These are phyloP conservation scores for Candida ovalis DNA, from an alignment of 805 yeast genomes.

Conservation along the genomic window DNA sequence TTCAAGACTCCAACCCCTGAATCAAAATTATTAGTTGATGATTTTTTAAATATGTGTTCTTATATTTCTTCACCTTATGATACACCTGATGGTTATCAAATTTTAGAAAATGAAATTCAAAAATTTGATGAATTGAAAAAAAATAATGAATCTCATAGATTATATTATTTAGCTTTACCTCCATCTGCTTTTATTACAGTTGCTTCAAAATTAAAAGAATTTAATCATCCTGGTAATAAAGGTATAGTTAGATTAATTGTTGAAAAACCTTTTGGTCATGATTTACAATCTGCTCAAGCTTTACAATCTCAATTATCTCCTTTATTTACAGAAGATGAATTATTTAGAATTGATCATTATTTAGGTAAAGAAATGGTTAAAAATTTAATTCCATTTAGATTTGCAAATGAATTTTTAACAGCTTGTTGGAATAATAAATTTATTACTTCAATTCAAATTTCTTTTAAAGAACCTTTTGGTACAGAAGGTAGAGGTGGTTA, in stretches of 20 bases:
- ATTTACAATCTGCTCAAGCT: slow-evolving; percentile 71
- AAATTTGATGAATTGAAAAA: slow-evolving; percentile 50
- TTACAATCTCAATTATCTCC: slow-evolving; percentile 79
- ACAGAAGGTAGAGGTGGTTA: slow-evolving; percentile 99
- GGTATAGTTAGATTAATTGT: slow-evolving; percentile 82
- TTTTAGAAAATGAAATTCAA: slow-evolving; percentile 52
- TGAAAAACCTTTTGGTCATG: slow-evolving; percentile 97
- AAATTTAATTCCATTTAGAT: slow-evolving; percentile 82
- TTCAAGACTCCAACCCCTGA: slow-evolving; percentile 40
- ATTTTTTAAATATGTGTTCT: slow-evolving; percentile 60
- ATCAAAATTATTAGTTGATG: slow-evolving; percentile 42
- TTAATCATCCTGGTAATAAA: slow-evolving; percentile 56
- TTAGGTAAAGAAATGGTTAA: slow-evolving; percentile 98
- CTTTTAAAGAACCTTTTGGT: slow-evolving; percentile 97
- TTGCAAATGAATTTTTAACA: slow-evolving; percentile 82
- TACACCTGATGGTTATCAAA: slow-evolving; percentile 64
- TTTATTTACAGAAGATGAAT: slow-evolving; percentile 83
- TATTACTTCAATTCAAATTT: slow-evolving; percentile 77
- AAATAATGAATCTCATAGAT: slow-evolving; percentile 60
- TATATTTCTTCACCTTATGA: slow-evolving; percentile 84
- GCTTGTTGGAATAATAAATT: slow-evolving; percentile 87
- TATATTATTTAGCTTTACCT: slow-evolving; percentile 91
- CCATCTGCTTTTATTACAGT: slow-evolving; percentile 87
- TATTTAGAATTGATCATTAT: slow-evolving; percentile 95
- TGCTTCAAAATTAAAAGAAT: slow-evolving; percentile 64